These are phyloP conservation scores for Malus hybrid DNA, from an alignment of 331 rosid species.

Conservation along the genomic window DNA sequence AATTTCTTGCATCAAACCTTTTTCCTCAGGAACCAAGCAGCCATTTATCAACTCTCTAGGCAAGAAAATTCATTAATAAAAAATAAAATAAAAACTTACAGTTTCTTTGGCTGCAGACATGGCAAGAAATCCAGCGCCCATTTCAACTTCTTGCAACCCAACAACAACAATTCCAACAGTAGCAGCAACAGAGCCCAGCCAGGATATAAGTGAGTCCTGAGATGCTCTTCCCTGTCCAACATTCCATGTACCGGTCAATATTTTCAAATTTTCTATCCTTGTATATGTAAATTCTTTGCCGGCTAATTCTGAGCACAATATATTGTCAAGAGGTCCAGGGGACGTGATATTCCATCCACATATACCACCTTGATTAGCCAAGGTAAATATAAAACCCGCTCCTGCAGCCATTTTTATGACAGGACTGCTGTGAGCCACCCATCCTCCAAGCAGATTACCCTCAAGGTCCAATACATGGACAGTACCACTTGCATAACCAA, in stretches of 20 bases:
- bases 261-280: conserved; percentile 63
- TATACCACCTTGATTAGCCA: conserved; percentile 90
- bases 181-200: conserved; percentile 79
- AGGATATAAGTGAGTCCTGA: conserved; percentile 78
- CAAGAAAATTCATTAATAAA: background rate
- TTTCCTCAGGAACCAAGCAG: background rate
- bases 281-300: conserved; percentile 82
- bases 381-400: conserved; percentile 65
- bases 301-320: conserved; percentile 62
- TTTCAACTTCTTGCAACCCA: conserved; percentile 99
- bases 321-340: conserved; percentile 78
- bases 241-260: conserved; percentile 92
- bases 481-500: conserved; percentile 76
- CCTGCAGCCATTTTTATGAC: conserved; percentile 64
- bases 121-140: conserved; percentile 99
- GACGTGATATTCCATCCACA: conserved; percentile 90
- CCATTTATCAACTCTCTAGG: background rate
- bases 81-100: conserved; percentile 33
- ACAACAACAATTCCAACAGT: conserved; percentile 80
- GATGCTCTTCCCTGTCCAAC: conserved; percentile 97
- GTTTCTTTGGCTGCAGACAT: conserved; percentile 99
- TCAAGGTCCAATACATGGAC: conserved; percentile 76
- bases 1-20: background rate
- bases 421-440: conserved; percentile 86
- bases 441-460: conserved; percentile 75